A percentile compares a stretch with the other conserved stretches of the same genome.
Evolutionary conservation across 2,329 filamentous ascomycete genomes (phyloP).

Genomic region (Penicillium aurantiogriseum): DNA sequence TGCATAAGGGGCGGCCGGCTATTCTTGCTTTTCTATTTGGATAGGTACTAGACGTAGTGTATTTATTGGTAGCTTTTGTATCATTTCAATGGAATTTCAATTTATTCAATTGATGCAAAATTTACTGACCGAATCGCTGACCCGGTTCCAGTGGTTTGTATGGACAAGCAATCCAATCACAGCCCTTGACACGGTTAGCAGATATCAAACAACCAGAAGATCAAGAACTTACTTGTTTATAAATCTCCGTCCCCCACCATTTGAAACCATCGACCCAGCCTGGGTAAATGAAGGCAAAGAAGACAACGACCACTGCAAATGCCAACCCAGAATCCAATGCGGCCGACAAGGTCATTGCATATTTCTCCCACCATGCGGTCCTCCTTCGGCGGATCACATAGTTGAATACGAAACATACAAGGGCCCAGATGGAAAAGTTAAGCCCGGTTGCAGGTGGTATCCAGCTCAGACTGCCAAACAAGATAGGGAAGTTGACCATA

Average conservation of each 20-base stretch:
- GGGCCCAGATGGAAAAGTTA: slow-evolving; percentile 83
- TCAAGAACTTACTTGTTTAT: slow-evolving; percentile 58
- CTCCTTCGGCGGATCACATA: slow-evolving; percentile 68
- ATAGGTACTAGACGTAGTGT: background rate
- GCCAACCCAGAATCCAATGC: slow-evolving; percentile 80
- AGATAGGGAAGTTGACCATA: slow-evolving; percentile 76
- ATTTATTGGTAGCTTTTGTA: background rate
- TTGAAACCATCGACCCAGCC: slow-evolving; percentile 69
- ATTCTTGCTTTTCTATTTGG: background rate
- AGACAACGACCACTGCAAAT: slow-evolving; percentile 77
- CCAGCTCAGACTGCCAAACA: slow-evolving; percentile 81
- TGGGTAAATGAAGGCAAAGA: slow-evolving; percentile 83
- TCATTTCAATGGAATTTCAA: too few relatives aligned
- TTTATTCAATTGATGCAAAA: background rate
- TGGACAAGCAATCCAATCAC: slow-evolving; percentile 79
- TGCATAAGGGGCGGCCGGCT: background rate
- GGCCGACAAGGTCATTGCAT: slow-evolving; percentile 83
- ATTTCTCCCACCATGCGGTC: slow-evolving; percentile 84
- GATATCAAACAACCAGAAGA: background rate
- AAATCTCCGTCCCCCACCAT: slow-evolving; percentile 89
- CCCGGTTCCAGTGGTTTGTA: slow-evolving; percentile 65
- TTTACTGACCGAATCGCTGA: slow-evolving; percentile 61
- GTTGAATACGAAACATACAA: slow-evolving; percentile 84
- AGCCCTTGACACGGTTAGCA: slow-evolving; percentile 53
- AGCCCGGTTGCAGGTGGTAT: slow-evolving; percentile 81